Conservation (phyloP, 768 basidiomycete species). For the Panaeolus papilionaceus region DNA sequence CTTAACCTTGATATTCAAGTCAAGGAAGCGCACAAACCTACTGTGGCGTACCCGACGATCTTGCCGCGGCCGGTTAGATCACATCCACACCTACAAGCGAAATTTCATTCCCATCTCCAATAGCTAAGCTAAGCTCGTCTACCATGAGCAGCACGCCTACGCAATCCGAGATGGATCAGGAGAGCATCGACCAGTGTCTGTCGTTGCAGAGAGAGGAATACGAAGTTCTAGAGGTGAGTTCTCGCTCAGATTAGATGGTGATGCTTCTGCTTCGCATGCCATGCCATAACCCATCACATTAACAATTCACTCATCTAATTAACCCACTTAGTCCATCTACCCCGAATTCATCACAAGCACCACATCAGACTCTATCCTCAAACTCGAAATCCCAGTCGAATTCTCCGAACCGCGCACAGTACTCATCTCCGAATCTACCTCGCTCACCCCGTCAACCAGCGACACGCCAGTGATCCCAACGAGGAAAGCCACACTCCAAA, state of each 20-base stretch:
- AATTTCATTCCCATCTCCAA: background rate
- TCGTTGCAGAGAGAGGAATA: slow-evolving; percentile 61
- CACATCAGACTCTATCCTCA: slow-evolving; percentile 45
- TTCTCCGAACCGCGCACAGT: slow-evolving; percentile 51
- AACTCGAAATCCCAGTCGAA: slow-evolving; percentile 72
- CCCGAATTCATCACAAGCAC: slow-evolving; percentile 68
- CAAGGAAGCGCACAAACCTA: too few relatives aligned
- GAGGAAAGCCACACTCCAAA: slow-evolving; percentile 26
- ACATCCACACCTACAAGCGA: background rate
- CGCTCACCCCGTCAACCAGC: background rate
- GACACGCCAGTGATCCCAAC: slow-evolving; percentile 5
- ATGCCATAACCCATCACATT: too few relatives aligned
- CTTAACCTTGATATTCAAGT: too few relatives aligned
- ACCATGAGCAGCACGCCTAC: background rate
- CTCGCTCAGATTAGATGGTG: background rate
- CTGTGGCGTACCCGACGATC: background rate
- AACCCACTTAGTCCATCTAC: slow-evolving; percentile 66
- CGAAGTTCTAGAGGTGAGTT: slow-evolving; percentile 64
- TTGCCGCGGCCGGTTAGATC: background rate
- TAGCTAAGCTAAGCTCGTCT: background rate
- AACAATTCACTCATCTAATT: too few relatives aligned
- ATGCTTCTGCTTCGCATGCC: too few relatives aligned
- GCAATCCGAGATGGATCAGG: background rate
- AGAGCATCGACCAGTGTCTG: slow-evolving; percentile 33
- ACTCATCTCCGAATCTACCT: slow-evolving; percentile 37